Percentiles rank a stretch among this genome's conserved stretches.
Evolutionary conservation across 768 basidiomycete species (phyloP).

Genomic region (Phanerodontia chrysosporium): DNA sequence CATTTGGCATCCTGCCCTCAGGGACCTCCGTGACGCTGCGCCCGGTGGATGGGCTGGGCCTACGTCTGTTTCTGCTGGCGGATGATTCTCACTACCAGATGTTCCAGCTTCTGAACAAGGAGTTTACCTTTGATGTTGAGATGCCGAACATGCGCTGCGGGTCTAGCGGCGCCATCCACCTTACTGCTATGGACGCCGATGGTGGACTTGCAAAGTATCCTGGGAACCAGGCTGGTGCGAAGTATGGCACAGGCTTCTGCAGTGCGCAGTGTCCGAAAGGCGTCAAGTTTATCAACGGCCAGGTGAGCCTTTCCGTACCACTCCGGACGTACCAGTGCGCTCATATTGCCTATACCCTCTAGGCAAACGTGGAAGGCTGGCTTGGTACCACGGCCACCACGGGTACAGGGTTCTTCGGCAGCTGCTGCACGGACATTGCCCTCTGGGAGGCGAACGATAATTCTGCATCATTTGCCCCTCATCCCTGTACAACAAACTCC

Average conservation of each 20-base stretch:
- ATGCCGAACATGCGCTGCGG: conserved; percentile 30
- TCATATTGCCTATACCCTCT: background rate
- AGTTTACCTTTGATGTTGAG: conserved; percentile 41
- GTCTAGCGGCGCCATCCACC: conserved; percentile 38
- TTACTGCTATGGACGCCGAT: conserved; percentile 50
- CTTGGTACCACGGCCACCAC: conserved; percentile 33
- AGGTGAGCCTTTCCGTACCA: conserved; percentile 26
- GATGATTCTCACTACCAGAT: conserved; percentile 35
- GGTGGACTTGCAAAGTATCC: conserved; percentile 42
- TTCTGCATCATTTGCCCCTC: conserved; percentile 48
- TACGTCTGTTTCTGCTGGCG: conserved; percentile 43
- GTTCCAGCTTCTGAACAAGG: conserved; percentile 46
- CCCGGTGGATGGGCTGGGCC: conserved; percentile 24
- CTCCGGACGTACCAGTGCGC: too few relatives aligned
- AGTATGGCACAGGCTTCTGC: conserved; percentile 47
- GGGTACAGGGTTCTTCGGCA: conserved; percentile 40
- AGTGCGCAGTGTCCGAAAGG: conserved; percentile 53
- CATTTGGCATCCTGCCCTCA: conserved; percentile 24
- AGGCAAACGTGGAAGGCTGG: conserved; percentile 50
- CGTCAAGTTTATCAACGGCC: conserved; percentile 51
- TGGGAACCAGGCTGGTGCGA: conserved; percentile 50
- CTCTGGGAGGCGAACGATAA: conserved; percentile 49
- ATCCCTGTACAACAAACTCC: conserved; percentile 38
- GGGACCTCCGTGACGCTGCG: conserved; percentile 23
- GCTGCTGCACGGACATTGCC: conserved; percentile 56